Evolutionary conservation across 2,329 filamentous ascomycete species (phyloP), one percentile per base, ranked within the genome.

Genomic region (Seiridium unicorne): DNA sequence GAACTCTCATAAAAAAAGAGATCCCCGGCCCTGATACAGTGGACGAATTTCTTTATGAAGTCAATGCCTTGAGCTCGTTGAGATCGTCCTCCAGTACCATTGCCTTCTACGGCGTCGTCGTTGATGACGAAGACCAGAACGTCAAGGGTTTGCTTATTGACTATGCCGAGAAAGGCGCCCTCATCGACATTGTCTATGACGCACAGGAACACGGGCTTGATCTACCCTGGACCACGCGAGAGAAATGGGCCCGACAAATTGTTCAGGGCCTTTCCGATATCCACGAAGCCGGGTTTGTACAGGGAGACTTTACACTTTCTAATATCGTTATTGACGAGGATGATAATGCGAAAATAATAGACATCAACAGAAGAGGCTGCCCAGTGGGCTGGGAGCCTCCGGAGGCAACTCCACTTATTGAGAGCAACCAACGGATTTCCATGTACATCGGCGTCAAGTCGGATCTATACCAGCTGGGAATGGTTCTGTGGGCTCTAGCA

Each of bases 381-480:
- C 95, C 95, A 0, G 91, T 98, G 4, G 94, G 94, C 32, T 99
- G 95, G 95, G 95, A 99, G 67, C 93, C 95, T 3, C 95, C 95
- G 4, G 95, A 99, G 76, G 90, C 96, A 59, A 89, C 89, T 13
- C 84, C 86, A 5, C 86, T 98, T 59, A 92, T 98, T 62, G 89
- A 94, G 65, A 93, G 89, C 73, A 91, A 91, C 60, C 93, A 97
- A 74, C 86, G 92, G 36, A 93, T 99, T 57, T 90, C 91, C 51
- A 97, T 98, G 89, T 97, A 96, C 70, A 98, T 99, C 71, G 94
- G 95, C 10, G 93, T 97, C 72, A 99, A 99, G 76, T 97, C 94
- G 0, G 95, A 99, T 75, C 81, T 99, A 1, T 99, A 90, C 70
- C 95, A 99, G 75, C 83, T 98, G 4, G 95, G 95, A 4, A 99